Evolutionary conservation across 2,329 filamentous ascomycete genomes (phyloP), one percentile per base, ranked within the genome.

Genomic region (Kalaharituber pfeilii): DNA sequence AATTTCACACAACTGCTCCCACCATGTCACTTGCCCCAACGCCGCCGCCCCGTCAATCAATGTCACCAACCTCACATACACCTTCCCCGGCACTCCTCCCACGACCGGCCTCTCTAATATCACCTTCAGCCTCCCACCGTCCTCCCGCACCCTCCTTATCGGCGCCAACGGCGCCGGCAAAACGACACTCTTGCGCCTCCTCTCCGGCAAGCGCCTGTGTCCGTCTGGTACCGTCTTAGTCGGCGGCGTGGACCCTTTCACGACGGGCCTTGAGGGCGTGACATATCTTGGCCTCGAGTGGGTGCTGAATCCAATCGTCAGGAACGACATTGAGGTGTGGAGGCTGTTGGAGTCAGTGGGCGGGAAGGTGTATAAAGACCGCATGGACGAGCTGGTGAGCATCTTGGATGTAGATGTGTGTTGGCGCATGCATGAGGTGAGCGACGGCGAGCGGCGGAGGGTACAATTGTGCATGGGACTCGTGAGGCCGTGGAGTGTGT

Each of bases 141-240:
- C 83, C 55, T 91, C 85, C 56, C 83, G 91, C 58, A 94, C 89
- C 1, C 78, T 96, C 13, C 76, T 96, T 39, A 93, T 96, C 65
- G 91, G 91, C 64, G 89, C 91, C 67, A 98, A 98, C 69, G 91
- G 91, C 59, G 89, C 91, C 20, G 91, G 91, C 61, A 98, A 98
- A 72, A 96, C 91, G 7, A 98, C 91, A 0, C 81, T 98, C 55
- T 81, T 98, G 49, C 88, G 88, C 57, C 83, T 98, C 45, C 80
- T 98, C 57, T 86, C 88, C 18, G 91, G 91, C 66, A 96, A 96
- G 73, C 86, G 88, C 54, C 84, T 98, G 64, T 84, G 89, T 1
- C 89, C 91, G 0, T 71, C 73, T 52, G 73, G 76, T 66, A 80
- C 81, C 60, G 84, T 98, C 67, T 73, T 72, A 64, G 81, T 98